Conservation (phyloP, 139 green algal species). For the Raphidocelis subcapitata region DNA sequence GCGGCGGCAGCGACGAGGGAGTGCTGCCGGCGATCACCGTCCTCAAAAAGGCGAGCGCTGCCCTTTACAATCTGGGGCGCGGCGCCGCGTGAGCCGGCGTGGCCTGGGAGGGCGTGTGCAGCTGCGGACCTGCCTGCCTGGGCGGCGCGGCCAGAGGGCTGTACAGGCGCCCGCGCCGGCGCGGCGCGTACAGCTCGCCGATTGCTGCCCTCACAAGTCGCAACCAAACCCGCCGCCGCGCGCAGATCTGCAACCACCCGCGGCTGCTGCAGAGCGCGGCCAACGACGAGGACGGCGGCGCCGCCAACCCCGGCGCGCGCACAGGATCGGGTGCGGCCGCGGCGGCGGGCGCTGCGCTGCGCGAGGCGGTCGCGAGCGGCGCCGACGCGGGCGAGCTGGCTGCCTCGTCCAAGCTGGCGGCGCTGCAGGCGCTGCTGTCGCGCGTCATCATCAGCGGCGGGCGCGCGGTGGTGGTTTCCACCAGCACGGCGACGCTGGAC, state of each 20-base stretch:
- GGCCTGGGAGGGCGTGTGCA: too few relatives aligned
- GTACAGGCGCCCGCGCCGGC: too few relatives aligned
- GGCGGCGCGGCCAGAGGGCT: too few relatives aligned
- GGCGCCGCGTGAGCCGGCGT: too few relatives aligned
- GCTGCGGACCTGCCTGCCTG: too few relatives aligned
- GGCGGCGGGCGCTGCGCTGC: background rate
- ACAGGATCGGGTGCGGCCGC: too few relatives aligned
- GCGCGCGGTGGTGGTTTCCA: conserved; percentile 65
- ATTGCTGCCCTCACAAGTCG: too few relatives aligned
- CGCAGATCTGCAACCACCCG: conserved; percentile 72
- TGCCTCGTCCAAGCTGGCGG: conserved; percentile 64
- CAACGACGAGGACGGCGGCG: background rate
- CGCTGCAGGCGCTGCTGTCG: conserved; percentile 53
- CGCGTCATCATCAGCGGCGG: background rate
- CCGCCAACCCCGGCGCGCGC: background rate
- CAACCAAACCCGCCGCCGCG: too few relatives aligned
- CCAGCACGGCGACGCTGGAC: conserved; percentile 71
- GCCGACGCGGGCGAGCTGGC: background rate
- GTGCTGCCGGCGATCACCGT: conserved; percentile 60
- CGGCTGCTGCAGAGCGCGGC: conserved; percentile 43
- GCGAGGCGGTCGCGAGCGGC: background rate
- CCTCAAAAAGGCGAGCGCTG: conserved; percentile 56
- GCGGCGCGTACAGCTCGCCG: too few relatives aligned
- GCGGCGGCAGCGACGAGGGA: conserved; percentile 31
- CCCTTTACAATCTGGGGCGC: too few relatives aligned